Percentiles rank a stretch among this genome's conserved stretches.
phyloP scores from a whole-genome alignment of 139 green algal genomes.

The Gonium pectorale region DNA sequence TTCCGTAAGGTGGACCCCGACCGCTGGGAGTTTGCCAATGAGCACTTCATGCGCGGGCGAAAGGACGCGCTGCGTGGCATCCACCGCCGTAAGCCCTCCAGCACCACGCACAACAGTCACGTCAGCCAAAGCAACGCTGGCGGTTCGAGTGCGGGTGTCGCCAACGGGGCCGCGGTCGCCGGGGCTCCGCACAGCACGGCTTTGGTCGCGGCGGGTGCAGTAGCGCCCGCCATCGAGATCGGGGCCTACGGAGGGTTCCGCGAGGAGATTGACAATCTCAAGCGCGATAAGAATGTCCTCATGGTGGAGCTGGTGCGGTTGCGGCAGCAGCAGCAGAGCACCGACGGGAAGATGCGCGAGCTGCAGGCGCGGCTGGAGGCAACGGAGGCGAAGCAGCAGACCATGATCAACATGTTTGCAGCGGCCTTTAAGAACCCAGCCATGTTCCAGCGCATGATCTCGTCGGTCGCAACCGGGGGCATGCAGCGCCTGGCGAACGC shows the following conservation, averaged over 20 bases:
- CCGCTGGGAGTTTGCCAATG: slow-evolving; percentile 98
- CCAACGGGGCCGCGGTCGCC: not conserved
- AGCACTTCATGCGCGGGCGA: slow-evolving; percentile 85
- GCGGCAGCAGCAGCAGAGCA: slow-evolving; percentile 73
- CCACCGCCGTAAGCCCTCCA: slow-evolving; percentile 79
- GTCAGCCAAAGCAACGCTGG: not conserved
- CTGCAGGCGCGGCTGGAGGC: slow-evolving; percentile 76
- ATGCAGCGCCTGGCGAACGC: slow-evolving; percentile 50
- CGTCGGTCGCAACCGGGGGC: slow-evolving; percentile 45
- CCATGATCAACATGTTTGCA: slow-evolving; percentile 87
- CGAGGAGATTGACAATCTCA: slow-evolving; percentile 87
- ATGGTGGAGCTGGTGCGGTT: slow-evolving; percentile 91
- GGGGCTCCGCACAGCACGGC: slow-evolving; percentile 6
- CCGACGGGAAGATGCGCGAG: slow-evolving; percentile 70
- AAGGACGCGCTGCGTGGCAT: slow-evolving; percentile 87
- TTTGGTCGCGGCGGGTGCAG: not conserved
- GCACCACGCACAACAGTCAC: not conserved
- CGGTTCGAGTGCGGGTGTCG: not conserved
- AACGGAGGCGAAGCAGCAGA: slow-evolving; percentile 83
- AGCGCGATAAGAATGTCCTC: slow-evolving; percentile 90
- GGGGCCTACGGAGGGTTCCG: slow-evolving; percentile 83
- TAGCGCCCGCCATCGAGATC: slow-evolving; percentile 67
- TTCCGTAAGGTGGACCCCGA: slow-evolving; percentile 98
- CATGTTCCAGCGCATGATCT: slow-evolving; percentile 68
- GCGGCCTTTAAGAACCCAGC: slow-evolving; percentile 84